Conservation (phyloP, 2,329 filamentous ascomycete genomes). For the Trichophyton rubrum region DNA sequence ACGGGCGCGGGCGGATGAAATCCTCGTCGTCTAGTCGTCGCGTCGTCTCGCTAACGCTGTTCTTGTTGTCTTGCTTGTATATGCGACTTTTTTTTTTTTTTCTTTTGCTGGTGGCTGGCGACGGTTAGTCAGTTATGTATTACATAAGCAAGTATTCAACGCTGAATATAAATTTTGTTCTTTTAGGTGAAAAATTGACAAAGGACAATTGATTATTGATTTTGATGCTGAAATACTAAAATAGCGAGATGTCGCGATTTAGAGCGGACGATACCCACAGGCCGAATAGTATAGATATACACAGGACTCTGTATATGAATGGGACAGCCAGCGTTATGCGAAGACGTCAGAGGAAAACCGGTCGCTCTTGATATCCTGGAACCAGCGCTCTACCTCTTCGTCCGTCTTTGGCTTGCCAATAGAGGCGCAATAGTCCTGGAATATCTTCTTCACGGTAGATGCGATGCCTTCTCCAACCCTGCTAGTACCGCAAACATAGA, state of each 20-base stretch:
- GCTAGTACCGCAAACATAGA: background rate
- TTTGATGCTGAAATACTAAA: too few relatives aligned
- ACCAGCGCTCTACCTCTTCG: background rate
- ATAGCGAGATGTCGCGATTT: too few relatives aligned
- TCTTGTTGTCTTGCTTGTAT: background rate
- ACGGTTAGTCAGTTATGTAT: background rate
- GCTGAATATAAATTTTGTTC: background rate
- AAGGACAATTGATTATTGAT: too few relatives aligned
- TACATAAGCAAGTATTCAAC: background rate
- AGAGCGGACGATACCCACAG: too few relatives aligned
- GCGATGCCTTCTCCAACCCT: background rate
- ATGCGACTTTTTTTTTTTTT: background rate
- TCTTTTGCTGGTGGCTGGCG: background rate
- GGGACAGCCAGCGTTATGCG: background rate
- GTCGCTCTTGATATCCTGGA: background rate
- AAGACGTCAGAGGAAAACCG: background rate
- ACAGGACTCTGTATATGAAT: background rate
- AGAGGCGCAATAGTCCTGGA: background rate
- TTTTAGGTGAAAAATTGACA: too few relatives aligned
- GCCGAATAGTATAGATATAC: background rate
- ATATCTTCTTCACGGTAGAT: background rate
- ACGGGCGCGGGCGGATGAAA: background rate
- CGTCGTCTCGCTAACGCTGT: too few relatives aligned
- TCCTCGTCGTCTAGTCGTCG: background rate
- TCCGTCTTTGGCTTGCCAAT: background rate